Evolutionary conservation across 176 grass and related monocot genomes (phyloP).

Genomic region (Hordeum marinum): DNA sequence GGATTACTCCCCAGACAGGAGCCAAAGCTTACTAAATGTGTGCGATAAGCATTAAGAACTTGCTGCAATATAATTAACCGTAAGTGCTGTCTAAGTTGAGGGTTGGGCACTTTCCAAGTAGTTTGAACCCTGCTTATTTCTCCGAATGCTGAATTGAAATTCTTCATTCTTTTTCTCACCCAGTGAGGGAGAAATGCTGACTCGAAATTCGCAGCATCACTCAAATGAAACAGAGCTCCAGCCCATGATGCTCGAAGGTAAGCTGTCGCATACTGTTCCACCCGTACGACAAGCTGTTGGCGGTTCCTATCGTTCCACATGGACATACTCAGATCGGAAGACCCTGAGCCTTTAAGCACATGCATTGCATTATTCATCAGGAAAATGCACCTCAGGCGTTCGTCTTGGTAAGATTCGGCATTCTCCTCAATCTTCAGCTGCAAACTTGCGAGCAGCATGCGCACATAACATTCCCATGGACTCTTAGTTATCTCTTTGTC

Average conservation of each 20-base stretch:
- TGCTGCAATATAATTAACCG: background rate
- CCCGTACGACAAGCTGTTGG: background rate
- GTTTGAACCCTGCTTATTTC: conserved; percentile 22
- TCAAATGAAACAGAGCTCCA: background rate
- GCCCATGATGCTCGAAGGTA: conserved; percentile 29
- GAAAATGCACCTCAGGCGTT: conserved; percentile 24
- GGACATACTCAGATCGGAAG: background rate
- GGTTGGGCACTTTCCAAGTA: conserved; percentile 35
- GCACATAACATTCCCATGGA: background rate
- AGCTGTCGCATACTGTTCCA: background rate
- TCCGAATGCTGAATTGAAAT: conserved; percentile 3
- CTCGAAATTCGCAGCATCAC: no score
- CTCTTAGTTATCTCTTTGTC: background rate
- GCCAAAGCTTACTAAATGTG: background rate
- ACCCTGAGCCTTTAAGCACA: background rate
- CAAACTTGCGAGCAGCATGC: background rate
- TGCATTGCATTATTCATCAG: conserved; percentile 37
- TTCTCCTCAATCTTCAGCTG: background rate
- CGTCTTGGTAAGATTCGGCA: conserved; percentile 11
- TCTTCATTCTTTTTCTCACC: background rate
- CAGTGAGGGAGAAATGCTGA: no score
- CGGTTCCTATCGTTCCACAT: background rate
- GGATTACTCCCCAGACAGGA: fast-evolving
- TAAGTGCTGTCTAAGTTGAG: conserved; percentile 28
- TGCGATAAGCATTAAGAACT: background rate